Conservation (phyloP, 768 basidiomycete species). For the Clitopilus passeckerianus region DNA sequence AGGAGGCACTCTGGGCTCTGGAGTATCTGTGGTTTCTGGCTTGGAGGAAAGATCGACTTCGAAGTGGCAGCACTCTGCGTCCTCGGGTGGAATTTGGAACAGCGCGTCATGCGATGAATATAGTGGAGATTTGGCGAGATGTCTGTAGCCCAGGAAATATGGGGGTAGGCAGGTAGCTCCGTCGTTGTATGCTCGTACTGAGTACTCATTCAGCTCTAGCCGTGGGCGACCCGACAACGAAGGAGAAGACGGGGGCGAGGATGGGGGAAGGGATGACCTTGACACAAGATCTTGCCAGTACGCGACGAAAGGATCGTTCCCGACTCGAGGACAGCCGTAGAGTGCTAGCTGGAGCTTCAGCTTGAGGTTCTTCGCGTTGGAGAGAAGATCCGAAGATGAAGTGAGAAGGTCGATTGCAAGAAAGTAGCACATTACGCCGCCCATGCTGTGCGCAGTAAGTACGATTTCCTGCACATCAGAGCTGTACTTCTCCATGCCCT, state of each 20-base stretch:
- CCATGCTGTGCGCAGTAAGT: slow-evolving; percentile 56
- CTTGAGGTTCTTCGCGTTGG: slow-evolving; percentile 11
- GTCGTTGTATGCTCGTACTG: slow-evolving; percentile 52
- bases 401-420: slow-evolving; percentile 35
- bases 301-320: slow-evolving; percentile 35
- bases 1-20: background rate
- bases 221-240: too few species aligned
- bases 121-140: slow-evolving; percentile 42
- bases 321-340: slow-evolving; percentile 50
- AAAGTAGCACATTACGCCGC: slow-evolving; percentile 47
- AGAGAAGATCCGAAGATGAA: slow-evolving; percentile 4
- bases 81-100: slow-evolving; percentile 39
- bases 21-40: background rate
- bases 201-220: slow-evolving; percentile 34
- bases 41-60: background rate
- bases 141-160: slow-evolving; percentile 42
- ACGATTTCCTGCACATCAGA: slow-evolving; percentile 37
- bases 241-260: slow-evolving; percentile 1
- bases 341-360: slow-evolving; percentile 34
- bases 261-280: slow-evolving; percentile 22
- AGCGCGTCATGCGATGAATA: slow-evolving; percentile 44
- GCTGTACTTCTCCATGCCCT: slow-evolving; percentile 30
- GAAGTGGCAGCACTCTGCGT: slow-evolving; percentile 40
- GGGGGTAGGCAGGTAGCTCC: slow-evolving; percentile 59
- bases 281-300: slow-evolving; percentile 35